A percentile compares a stretch with the other conserved stretches of the same genome.
Evolutionary conservation across 805 yeast genomes (phyloP).

Genomic region (Lipomyces lipofer): DNA sequence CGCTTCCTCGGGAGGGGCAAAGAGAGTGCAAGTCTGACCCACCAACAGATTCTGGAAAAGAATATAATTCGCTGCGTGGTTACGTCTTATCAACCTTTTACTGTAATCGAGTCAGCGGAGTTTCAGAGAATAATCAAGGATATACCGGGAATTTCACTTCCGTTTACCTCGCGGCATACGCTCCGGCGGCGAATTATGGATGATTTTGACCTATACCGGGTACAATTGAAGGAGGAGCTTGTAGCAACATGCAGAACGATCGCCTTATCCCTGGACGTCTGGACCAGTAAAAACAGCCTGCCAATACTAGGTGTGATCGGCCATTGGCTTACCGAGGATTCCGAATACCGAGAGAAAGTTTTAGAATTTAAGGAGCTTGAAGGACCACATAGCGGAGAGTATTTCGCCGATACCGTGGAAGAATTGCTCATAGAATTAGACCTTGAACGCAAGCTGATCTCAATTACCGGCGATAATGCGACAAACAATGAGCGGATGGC

Average conservation of each 20-base stretch:
- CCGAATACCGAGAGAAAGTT: background rate
- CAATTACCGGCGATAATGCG: background rate
- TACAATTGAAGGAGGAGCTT: background rate
- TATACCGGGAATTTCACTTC: background rate
- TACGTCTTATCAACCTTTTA: background rate
- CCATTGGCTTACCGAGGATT: background rate
- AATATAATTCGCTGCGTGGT: background rate
- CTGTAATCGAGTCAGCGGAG: background rate
- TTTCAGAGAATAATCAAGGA: background rate
- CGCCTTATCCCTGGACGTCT: background rate
- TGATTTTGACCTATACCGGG: background rate
- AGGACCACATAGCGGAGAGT: background rate
- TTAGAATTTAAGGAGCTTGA: slow-evolving; percentile 1
- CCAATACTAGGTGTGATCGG: background rate
- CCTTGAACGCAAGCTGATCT: slow-evolving; percentile 1
- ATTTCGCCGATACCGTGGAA: slow-evolving; percentile 1
- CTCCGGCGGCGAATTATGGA: background rate
- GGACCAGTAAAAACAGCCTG: slow-evolving; percentile 1
- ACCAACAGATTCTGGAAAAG: background rate
- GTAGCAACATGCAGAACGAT: background rate
- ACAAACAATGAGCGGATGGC: slow-evolving; percentile 1
- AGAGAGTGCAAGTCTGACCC: background rate
- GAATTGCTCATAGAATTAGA: background rate
- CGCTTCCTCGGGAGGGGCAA: background rate
- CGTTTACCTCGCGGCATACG: background rate